phyloP scores from a whole-genome alignment of 305 asterid species.

The Solanum hybrid region DNA sequence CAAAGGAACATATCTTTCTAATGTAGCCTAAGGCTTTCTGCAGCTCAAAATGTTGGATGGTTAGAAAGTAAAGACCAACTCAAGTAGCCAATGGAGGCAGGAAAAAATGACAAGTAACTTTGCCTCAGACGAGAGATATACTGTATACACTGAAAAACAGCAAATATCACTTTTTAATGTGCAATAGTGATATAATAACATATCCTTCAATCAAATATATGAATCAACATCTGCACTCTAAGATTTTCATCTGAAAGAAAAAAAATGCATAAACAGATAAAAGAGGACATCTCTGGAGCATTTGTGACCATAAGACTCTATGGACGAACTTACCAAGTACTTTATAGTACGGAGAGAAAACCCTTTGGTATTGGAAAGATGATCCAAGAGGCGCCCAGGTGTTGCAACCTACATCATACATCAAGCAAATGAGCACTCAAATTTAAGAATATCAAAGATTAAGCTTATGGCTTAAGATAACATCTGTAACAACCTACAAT shows the following conservation, averaged over 20 bases:
- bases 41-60: neutral
- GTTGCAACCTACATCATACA: slow-evolving; percentile 64
- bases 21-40: neutral
- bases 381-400: slow-evolving; percentile 93
- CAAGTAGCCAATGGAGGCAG: neutral
- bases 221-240: neutral
- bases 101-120: neutral
- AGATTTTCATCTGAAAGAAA: neutral
- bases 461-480: neutral
- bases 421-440: neutral
- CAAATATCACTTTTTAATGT: neutral
- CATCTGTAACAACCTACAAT: neutral
- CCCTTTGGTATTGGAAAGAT: slow-evolving; percentile 84
- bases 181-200: neutral
- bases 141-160: neutral
- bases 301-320: slow-evolving; percentile 1
- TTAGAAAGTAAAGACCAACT: neutral
- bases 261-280: slow-evolving; percentile 3
- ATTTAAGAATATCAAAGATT: neutral
- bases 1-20: neutral
- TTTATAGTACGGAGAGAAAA: slow-evolving; percentile 68
- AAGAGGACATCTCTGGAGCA: neutral
- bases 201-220: neutral
- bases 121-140: neutral
- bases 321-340: slow-evolving; percentile 51